phyloP scores from a whole-genome alignment of 805 yeast genomes.

The Saturnispora zaruensis region DNA sequence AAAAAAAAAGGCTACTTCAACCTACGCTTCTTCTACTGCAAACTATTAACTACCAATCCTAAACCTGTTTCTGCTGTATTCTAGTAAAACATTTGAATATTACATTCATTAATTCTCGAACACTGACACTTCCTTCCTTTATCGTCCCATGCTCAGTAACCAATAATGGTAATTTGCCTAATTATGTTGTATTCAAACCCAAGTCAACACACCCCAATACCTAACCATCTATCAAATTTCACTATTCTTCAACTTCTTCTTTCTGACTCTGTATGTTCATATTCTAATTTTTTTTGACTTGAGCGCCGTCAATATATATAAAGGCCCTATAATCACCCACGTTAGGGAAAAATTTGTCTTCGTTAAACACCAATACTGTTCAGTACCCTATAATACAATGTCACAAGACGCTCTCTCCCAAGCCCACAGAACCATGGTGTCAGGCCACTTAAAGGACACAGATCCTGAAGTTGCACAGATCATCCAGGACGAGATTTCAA shows the following conservation, averaged over 20 bases:
- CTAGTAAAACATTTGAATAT: too few relatives aligned
- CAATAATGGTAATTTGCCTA: too few relatives aligned
- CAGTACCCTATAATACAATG: conserved; percentile 5
- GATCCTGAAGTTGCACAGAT: conserved; percentile 85
- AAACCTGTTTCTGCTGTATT: too few relatives aligned
- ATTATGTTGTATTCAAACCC: background rate
- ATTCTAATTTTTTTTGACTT: background rate
- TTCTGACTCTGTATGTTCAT: background rate
- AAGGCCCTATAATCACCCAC: background rate
- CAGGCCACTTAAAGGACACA: conserved; percentile 51
- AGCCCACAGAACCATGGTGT: conserved; percentile 56
- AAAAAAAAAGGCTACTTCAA: too few relatives aligned
- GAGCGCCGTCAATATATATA: background rate
- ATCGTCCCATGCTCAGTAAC: too few relatives aligned
- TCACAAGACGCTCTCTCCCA: conserved; percentile 55
- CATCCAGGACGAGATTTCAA: conserved; percentile 62
- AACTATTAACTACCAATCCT: too few relatives aligned
- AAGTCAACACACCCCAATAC: background rate
- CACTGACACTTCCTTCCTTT: too few relatives aligned
- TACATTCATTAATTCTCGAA: too few relatives aligned
- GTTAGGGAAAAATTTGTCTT: background rate
- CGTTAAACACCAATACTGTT: background rate
- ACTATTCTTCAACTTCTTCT: background rate
- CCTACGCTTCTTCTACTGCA: too few relatives aligned
- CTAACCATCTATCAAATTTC: background rate